These are phyloP conservation scores for Tricholomella constricta DNA, from an alignment of 768 basidiomycete species.

Conservation along the genomic window DNA sequence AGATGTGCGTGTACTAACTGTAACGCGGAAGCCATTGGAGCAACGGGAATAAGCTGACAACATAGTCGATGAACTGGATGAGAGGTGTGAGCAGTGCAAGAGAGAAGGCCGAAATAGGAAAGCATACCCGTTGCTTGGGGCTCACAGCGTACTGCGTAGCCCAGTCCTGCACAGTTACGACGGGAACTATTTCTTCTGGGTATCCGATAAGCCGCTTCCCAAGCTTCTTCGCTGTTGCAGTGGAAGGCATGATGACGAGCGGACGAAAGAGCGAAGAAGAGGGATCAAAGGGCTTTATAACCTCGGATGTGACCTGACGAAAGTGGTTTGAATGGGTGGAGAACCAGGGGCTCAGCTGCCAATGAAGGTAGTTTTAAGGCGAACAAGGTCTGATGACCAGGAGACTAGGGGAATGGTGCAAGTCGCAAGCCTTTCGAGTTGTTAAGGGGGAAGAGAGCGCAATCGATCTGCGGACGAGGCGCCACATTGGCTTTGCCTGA, in stretches of 20 bases:
- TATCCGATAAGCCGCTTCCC: constrained; percentile 62
- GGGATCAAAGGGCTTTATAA: constrained; percentile 3
- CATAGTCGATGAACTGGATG: constrained; percentile 60
- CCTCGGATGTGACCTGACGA: constrained; percentile 2
- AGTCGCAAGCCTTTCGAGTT: background rate
- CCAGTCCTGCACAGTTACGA: constrained; percentile 63
- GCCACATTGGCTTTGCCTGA: constrained; percentile 12
- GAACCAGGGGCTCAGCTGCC: background rate
- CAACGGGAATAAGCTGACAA: constrained; percentile 80
- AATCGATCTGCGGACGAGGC: background rate
- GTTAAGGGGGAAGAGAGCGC: background rate
- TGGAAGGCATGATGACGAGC: constrained; percentile 17
- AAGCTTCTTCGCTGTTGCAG: constrained; percentile 41
- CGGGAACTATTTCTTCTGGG: constrained; percentile 59
- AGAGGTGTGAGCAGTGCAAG: constrained; percentile 4
- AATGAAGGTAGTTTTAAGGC: background rate
- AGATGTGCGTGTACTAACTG: constrained; percentile 48
- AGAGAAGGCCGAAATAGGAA: constrained; percentile 1
- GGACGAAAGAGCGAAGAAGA: background rate
- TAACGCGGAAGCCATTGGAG: constrained; percentile 85
- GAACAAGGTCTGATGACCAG: background rate
- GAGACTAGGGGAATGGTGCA: background rate
- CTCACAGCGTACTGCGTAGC: constrained; percentile 38
- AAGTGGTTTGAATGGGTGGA: background rate
- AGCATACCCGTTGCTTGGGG: constrained; percentile 53